Conservation (phyloP, 169 alveolate genomes). For the Babesia bovis region DNA sequence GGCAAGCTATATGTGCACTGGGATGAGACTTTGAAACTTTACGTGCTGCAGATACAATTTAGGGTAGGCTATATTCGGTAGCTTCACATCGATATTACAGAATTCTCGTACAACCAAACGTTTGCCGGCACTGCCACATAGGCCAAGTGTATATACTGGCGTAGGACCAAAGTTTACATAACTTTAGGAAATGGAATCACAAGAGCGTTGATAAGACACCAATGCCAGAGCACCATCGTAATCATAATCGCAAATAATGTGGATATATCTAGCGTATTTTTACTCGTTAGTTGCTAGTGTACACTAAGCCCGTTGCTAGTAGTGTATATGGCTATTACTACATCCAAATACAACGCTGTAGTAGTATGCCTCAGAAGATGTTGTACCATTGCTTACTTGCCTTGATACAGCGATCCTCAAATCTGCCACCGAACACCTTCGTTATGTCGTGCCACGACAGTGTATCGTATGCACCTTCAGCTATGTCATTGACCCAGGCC, state of each 20-base stretch:
- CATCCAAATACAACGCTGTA: no score
- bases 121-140: slow-evolving; percentile 63
- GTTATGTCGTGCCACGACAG: slow-evolving; percentile 21
- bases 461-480: slow-evolving; percentile 44
- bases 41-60: slow-evolving; percentile 87
- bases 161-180: slow-evolving; percentile 31
- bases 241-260: no score
- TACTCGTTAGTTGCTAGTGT: no score
- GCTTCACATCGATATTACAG: background rate
- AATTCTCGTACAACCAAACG: slow-evolving; percentile 47
- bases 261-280: no score
- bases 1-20: slow-evolving; percentile 89
- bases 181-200: no score
- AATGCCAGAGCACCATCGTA: no score
- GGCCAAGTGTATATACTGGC: slow-evolving; percentile 55
- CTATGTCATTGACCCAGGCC: slow-evolving; percentile 2
- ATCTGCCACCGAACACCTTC: slow-evolving; percentile 11
- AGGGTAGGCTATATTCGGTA: slow-evolving; percentile 46
- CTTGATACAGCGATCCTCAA: background rate
- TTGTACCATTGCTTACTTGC: background rate
- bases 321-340: no score
- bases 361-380: background rate
- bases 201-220: no score
- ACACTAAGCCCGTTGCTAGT: no score
- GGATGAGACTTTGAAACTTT: slow-evolving; percentile 90